Conservation (phyloP, 2,329 filamentous ascomycete genomes). For the Sporothrix pallida region DNA sequence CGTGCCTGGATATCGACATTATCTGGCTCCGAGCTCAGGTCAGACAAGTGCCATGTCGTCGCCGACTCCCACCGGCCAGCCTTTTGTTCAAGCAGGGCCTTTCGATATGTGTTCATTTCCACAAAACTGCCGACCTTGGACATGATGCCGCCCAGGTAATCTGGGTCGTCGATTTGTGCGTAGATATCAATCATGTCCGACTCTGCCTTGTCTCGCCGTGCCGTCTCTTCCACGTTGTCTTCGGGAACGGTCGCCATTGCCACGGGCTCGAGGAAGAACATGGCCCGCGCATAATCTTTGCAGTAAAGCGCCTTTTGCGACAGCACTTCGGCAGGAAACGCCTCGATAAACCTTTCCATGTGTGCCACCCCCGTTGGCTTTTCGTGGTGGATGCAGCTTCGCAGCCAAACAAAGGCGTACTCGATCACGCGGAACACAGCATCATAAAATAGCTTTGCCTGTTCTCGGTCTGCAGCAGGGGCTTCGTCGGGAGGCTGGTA, state of each 20-base stretch:
- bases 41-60: conserved; percentile 96
- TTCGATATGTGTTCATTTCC: conserved; percentile 82
- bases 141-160: conserved; percentile 93
- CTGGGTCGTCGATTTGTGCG: conserved; percentile 95
- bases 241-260: conserved; percentile 52
- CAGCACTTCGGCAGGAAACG: conserved; percentile 75
- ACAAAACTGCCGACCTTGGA: conserved; percentile 73
- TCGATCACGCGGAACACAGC: conserved; percentile 89
- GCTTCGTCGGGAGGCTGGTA: conserved; percentile 59
- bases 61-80: conserved; percentile 92
- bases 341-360: conserved; percentile 59
- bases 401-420: conserved; percentile 81
- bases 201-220: conserved; percentile 62
- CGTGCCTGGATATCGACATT: conserved; percentile 81
- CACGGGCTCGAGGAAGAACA: conserved; percentile 95
- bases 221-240: conserved; percentile 55
- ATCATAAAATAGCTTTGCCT: conserved; percentile 85
- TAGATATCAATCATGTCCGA: conserved; percentile 91
- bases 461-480: conserved; percentile 69
- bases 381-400: conserved; percentile 81
- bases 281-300: conserved; percentile 85
- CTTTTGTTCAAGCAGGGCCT: conserved; percentile 90
- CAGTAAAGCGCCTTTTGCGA: conserved; percentile 90
- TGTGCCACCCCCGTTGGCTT: conserved; percentile 55
- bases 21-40: conserved; percentile 77